Evolutionary conservation across 805 yeast genomes (phyloP), one percentile per base, ranked within the genome.

Genomic region (Clavispora asparagi): DNA sequence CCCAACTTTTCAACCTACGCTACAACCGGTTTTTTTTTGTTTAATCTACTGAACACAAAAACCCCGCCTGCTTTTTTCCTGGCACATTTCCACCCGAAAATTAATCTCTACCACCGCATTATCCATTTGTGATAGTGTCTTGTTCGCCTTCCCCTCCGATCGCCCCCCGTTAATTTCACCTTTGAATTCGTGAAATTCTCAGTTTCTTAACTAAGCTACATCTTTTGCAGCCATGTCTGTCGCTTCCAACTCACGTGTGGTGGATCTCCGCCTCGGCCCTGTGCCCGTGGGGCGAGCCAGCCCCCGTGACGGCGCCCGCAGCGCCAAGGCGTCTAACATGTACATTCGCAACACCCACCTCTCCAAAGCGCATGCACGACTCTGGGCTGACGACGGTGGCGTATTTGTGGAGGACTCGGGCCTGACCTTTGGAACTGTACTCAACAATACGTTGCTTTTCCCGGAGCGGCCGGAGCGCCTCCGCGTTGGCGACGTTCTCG

Each of bases 361-460:
- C 40, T 69, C 74, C 8, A 70, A 69, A 51, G 39, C 50, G 6
- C 77, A 72, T 50, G 76, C 75, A 9, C 44, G 48, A 14, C 42
- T 70, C 30, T 48, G 47, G 43, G 39, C 45, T 36, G 46, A 39
- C 5, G 50, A 61, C 27, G 58, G 57, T 13, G 35, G 26, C 12
- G 55, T 70, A 30, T 55, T 43, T 32, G 42, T 68, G 37, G 57
- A 54, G 48, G 77, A 72, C 46, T 45, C 50, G 26, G 50, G 50
- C 26, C 69, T 74, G 6, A 68, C 70, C 16, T 71, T 70, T 54
- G 76, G 76, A 1, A 70, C 76, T 14, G 48, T 67, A 8, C 41
- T 65, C 45, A 64, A 68, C 46, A 55, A 58, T 27, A 41, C 56
- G 7, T 56, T 59, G 25, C 52, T 71, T 14, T 41, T 54, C 13